These are phyloP conservation scores for Trichoderma asperelloides DNA, from an alignment of 495 filamentous ascomycete species.

Conservation along the genomic window DNA sequence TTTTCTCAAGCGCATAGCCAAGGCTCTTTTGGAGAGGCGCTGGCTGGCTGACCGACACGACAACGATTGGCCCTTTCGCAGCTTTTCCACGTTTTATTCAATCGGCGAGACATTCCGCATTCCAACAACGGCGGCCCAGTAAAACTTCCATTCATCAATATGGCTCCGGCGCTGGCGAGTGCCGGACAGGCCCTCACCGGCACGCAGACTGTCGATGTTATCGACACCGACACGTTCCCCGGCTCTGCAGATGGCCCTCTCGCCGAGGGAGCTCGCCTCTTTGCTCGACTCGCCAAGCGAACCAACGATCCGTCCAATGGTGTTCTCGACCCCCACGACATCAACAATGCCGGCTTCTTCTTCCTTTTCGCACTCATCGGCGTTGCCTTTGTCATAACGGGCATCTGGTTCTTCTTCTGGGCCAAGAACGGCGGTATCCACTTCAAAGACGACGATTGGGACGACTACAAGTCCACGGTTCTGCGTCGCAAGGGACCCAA, in stretches of 20 bases:
- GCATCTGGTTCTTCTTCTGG: constrained; percentile 98
- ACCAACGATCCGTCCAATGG: constrained; percentile 35
- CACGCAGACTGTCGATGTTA: constrained; percentile 8
- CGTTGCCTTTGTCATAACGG: constrained; percentile 61
- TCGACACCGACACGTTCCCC: constrained; percentile 9
- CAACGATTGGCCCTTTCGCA: background rate
- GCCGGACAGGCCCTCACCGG: background rate
- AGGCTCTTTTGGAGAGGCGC: background rate
- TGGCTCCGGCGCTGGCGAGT: constrained; percentile 4
- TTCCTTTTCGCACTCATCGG: constrained; percentile 80
- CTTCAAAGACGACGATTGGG: constrained; percentile 82
- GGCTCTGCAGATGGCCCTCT: constrained; percentile 24
- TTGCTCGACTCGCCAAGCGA: constrained; percentile 22
- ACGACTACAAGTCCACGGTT: constrained; percentile 95
- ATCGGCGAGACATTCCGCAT: background rate
- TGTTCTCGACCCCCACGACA: constrained; percentile 50
- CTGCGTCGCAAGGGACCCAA: constrained; percentile 86
- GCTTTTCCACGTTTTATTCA: background rate
- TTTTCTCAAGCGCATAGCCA: background rate
- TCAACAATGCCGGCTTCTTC: constrained; percentile 79
- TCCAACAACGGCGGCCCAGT: background rate
- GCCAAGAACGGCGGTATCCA: constrained; percentile 90
- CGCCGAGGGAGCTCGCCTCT: constrained; percentile 28
- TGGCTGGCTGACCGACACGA: background rate
- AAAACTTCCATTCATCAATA: background rate